Conservation (phyloP, 2,329 filamentous ascomycete genomes). For the Fusarium sp. region DNA sequence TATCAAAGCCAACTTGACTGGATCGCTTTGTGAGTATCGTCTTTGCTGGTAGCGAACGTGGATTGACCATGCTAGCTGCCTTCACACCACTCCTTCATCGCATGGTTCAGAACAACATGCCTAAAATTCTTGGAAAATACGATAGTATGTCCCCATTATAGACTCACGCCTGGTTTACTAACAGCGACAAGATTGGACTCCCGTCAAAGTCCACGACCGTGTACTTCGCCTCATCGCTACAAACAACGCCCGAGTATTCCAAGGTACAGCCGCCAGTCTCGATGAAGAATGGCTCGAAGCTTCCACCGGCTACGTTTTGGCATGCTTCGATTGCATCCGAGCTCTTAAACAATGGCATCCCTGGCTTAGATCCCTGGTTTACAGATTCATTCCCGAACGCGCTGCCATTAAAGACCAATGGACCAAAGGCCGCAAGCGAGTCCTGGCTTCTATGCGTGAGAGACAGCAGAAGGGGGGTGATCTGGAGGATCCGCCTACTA, state of each 20-base stretch:
- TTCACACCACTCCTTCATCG: slow-evolving; percentile 3
- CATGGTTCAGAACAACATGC: slow-evolving; percentile 20
- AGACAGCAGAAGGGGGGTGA: neutral
- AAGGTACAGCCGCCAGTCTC: slow-evolving; percentile 15
- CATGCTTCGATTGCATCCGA: slow-evolving; percentile 22
- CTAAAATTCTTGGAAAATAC: neutral
- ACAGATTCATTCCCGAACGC: slow-evolving; percentile 19
- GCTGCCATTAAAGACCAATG: slow-evolving; percentile 21
- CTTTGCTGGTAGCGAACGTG: rapidly evolving
- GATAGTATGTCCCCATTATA: neutral
- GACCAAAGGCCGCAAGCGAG: slow-evolving; percentile 14
- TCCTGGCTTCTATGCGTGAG: slow-evolving; percentile 3
- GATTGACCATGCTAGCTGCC: neutral
- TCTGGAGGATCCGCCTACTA: neutral
- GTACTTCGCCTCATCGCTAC: slow-evolving; percentile 13
- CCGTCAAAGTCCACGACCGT: slow-evolving; percentile 11
- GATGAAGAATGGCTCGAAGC: slow-evolving; percentile 23
- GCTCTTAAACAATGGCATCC: slow-evolving; percentile 30
- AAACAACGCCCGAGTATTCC: slow-evolving; percentile 23
- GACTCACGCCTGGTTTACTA: rapidly evolving
- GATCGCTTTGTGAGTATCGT: slow-evolving; percentile 2
- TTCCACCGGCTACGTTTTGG: slow-evolving; percentile 8
- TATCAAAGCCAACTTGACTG: slow-evolving; percentile 15
- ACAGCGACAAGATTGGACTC: slow-evolving; percentile 1
- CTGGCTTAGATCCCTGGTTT: slow-evolving; percentile 8